phyloP scores from a whole-genome alignment of 495 filamentous ascomycete genomes.

The Penicillium roqueforti region DNA sequence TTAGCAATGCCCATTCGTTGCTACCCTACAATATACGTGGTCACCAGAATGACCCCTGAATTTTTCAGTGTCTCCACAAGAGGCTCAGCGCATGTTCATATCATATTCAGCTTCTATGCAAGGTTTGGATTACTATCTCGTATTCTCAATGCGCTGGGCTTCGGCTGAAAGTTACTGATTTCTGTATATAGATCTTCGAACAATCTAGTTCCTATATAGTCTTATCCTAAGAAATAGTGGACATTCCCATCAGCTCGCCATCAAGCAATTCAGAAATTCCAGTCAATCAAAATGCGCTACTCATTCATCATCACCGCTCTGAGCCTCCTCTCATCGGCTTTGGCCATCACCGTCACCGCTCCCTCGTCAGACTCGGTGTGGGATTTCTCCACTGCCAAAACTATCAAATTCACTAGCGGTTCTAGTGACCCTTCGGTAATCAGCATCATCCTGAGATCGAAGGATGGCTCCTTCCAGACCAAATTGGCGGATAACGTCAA shows the following conservation, averaged over 20 bases:
- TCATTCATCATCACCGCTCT: conserved; percentile 10
- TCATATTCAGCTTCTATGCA: conserved; percentile 3
- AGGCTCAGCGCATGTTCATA: conserved; percentile 4
- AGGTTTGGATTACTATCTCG: conserved; percentile 8
- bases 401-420: conserved; percentile 13
- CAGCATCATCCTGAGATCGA: conserved; percentile 16
- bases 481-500: conserved; percentile 20
- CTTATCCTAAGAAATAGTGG: background rate
- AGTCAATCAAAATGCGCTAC: conserved; percentile 13
- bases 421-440: conserved; percentile 10
- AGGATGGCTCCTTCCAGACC: conserved; percentile 19
- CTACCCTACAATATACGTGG: conserved; percentile 9
- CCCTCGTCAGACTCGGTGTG: conserved; percentile 10
- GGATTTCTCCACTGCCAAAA: conserved; percentile 17
- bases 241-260: background rate
- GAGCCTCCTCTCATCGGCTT: conserved; percentile 14
- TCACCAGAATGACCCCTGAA: background rate
- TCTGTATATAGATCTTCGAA: conserved; percentile 4
- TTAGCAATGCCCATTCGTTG: conserved; percentile 4
- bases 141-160: conserved; percentile 9
- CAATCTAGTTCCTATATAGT: background rate
- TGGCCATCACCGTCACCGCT: conserved; percentile 12
- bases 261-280: conserved; percentile 6
- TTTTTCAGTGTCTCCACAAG: conserved; percentile 1
- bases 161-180: conserved; percentile 6